A percentile compares a stretch with the other conserved stretches of the same genome.
These are phyloP conservation scores for Eucalyptus paniculata DNA, from an alignment of 345 rosid genomes.

Conservation along the genomic window DNA sequence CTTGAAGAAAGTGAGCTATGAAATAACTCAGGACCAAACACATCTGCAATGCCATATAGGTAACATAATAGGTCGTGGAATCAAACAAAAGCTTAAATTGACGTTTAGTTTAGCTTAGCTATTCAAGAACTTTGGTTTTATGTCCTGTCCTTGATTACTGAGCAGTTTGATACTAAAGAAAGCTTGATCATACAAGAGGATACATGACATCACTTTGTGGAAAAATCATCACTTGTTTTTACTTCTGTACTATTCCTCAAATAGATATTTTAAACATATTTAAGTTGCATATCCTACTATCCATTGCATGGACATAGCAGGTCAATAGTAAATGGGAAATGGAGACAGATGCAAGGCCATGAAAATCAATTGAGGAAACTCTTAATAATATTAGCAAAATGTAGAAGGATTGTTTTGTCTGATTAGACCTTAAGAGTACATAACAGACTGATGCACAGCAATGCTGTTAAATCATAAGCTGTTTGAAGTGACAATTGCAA, in stretches of 20 bases:
- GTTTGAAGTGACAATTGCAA: neutral
- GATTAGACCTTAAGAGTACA: neutral
- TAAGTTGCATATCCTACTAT: neutral
- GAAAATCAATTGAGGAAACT: neutral
- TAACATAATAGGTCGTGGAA: neutral
- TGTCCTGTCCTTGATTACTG: neutral
- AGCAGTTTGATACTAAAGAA: neutral
- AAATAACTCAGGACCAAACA: neutral
- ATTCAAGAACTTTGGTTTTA: neutral
- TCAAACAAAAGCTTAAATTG: neutral
- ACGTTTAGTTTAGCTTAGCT: neutral
- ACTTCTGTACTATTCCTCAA: neutral
- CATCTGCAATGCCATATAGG: neutral
- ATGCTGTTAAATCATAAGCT: neutral
- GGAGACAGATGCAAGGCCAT: neutral
- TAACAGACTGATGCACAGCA: neutral
- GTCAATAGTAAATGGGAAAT: neutral
- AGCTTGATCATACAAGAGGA: neutral
- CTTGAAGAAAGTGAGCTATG: neutral
- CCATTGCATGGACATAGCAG: neutral
- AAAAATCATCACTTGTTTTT: neutral
- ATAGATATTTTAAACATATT: neutral
- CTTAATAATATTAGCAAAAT: neutral
- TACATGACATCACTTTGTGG: neutral
- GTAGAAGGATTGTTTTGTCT: neutral